Evolutionary conservation across 1,284 basidiomycete genomes (phyloP), one percentile per base, ranked within the genome.

Genomic region (Microbotryum silenes-acaulis): DNA sequence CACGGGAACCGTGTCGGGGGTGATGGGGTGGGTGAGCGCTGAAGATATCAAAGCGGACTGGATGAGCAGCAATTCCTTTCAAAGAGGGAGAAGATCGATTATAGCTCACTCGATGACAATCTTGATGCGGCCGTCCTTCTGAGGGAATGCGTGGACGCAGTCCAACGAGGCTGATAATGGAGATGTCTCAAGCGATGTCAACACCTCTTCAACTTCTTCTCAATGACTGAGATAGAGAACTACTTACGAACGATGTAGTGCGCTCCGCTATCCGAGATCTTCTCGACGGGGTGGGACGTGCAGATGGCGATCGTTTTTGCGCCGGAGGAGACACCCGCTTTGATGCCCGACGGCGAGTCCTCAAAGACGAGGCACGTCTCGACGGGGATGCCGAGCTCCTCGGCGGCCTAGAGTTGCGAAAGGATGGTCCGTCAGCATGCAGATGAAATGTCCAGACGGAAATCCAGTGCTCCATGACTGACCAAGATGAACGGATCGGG

Each of bases 291-390:
- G 62, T 79, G 78, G 9, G 76, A 77, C 2, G 78, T 88, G 78
- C 86, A 88, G 18, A 88, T 82, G 2, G 86, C 87, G 67, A 88
- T 83, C 62, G 87, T 86, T 10, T 81, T 86, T 18, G 85, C 86
- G 48, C 86, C 86, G 42, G 82, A 82, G 0, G 85, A 85, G 25
- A 74, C 72, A 33, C 69, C 86, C 2, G 86, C 85, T 48, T 80
- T 80, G 73, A 88, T 88, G 47, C 86, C 86, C 23, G 81, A 83
- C 1, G 85, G 86, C 45, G 84, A 86, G 74, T 87, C 86, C 72
- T 88, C 86, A 66, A 87, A 86, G 58, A 88, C 85, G 66, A 88
- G 81, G 79, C 76, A 76, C 54, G 73, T 73, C 37, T 73, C 74
- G 48, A 74, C 87, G 55, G 76, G 73, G 63, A 75, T 86, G 1